Percentiles rank a stretch among this genome's conserved stretches.
These are phyloP conservation scores for Lipomyces yamanashiensis DNA, from an alignment of 805 yeast genomes.

Conservation along the genomic window DNA sequence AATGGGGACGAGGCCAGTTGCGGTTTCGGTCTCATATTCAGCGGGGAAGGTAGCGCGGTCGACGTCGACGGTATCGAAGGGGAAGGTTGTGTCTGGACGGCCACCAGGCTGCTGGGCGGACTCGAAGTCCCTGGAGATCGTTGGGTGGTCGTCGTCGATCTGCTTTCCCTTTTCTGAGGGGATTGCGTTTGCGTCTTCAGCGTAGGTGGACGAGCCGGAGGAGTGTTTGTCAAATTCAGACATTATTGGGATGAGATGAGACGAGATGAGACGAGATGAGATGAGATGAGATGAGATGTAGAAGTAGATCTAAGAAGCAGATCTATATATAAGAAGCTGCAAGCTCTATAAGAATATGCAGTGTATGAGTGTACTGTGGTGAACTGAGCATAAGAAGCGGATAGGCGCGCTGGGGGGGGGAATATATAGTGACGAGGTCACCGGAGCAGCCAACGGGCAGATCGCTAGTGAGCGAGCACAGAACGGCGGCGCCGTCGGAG, in stretches of 20 bases:
- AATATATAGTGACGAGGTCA: background rate
- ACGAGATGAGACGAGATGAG: too few relatives aligned
- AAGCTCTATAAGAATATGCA: too few relatives aligned
- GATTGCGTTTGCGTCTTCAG: background rate
- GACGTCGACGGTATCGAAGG: constrained; percentile 43
- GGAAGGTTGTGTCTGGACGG: constrained; percentile 51
- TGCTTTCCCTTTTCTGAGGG: background rate
- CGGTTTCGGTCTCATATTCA: constrained; percentile 84
- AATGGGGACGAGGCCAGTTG: constrained; percentile 83
- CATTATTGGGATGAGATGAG: background rate
- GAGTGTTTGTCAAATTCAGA: constrained; percentile 4
- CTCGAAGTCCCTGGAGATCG: constrained; percentile 11
- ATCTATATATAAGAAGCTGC: too few relatives aligned
- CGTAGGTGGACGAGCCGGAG: constrained; percentile 19
- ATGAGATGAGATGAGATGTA: too few relatives aligned
- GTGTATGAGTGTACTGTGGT: background rate
- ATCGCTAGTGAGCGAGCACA: background rate
- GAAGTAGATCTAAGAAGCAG: too few relatives aligned
- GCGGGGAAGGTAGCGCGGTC: constrained; percentile 71
- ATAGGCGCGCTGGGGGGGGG: background rate
- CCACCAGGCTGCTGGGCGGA: background rate
- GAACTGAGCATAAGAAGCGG: background rate
- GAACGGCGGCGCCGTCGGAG: background rate
- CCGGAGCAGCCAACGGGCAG: background rate
- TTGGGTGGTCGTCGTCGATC: background rate